Base-by-base conservation (phyloP, 129 eudicot genomes). In the Glebionis coronaria region DNA sequence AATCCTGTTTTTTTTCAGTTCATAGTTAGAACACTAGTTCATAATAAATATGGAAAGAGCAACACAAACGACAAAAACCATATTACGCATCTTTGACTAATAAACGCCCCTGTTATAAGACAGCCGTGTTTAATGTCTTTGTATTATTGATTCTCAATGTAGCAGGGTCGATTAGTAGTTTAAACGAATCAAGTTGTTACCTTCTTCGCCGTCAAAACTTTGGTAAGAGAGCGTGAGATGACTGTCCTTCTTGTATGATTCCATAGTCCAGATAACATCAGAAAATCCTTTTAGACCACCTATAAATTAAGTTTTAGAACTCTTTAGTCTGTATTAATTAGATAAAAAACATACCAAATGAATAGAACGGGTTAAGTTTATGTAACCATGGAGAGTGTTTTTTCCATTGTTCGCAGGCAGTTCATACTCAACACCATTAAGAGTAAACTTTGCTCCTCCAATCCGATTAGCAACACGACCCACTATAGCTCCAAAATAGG, bases 401-500 rank as follows among this genome's bases (percentile, higher is more conserved):
- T 72, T 80, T 29, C 90, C 93, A 51, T 85, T 83, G 51, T 85
- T 88, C 4, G 82, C 74, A 8, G 81, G 70, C 49, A 85, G 45
- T 15, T 88, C 56, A 66, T 83, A 88, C 13, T 55, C 45, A 14
- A 52, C 64, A 0, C 96, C 96, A 35, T 85, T 66, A 10, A 85
- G 73, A n/a, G 78, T 70, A 63, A 85, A 88, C 19, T 79, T 63
- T 19, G 89, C 96, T 4, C 83, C 83, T 56, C 78, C 85, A 29
- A 88, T 82, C 65, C 96, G 68, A 73, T 85, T 85, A 11, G 93
- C 93, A 29, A 85, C 93, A 10, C 93, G 85, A 1, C 96, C 96
- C 50, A 88, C 83, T 11, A 85, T 73, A 9, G 79, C 87, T 23
- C 93, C 90, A 63, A 88, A 88, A 53, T 85, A 88, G 21, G 90